phyloP scores from a whole-genome alignment of 2,329 filamentous ascomycete genomes.

The Bisporella sp. region DNA sequence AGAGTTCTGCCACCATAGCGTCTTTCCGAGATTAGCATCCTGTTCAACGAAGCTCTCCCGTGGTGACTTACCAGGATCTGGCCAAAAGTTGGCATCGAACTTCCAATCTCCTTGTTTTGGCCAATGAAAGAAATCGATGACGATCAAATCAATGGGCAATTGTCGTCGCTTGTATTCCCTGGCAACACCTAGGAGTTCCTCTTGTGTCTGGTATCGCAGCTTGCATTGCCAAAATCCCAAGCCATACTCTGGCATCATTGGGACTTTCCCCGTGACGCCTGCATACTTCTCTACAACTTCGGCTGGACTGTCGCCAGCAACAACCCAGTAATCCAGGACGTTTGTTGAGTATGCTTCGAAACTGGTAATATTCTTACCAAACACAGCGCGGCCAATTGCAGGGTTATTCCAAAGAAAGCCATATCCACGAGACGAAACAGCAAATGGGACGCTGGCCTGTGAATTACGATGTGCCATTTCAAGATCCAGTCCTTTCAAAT shows the following conservation, averaged over 20 bases:
- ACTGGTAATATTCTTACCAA: slow-evolving; percentile 53
- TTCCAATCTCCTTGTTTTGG: slow-evolving; percentile 59
- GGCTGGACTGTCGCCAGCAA: slow-evolving; percentile 47
- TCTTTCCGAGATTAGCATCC: slow-evolving; percentile 54
- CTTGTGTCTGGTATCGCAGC: slow-evolving; percentile 58
- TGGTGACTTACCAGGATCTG: slow-evolving; percentile 42
- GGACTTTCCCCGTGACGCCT: slow-evolving; percentile 48
- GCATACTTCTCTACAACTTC: slow-evolving; percentile 52
- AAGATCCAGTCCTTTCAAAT: slow-evolving; percentile 55
- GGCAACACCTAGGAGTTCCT: slow-evolving; percentile 53
- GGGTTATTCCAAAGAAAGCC: slow-evolving; percentile 64
- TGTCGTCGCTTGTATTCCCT: slow-evolving; percentile 48
- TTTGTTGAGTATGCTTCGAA: slow-evolving; percentile 55
- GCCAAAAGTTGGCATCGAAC: slow-evolving; percentile 58
- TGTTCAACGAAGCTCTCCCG: slow-evolving; percentile 42
- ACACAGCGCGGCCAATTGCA: slow-evolving; percentile 49
- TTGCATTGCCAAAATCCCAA: slow-evolving; percentile 66
- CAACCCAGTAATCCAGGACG: slow-evolving; percentile 57
- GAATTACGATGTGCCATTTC: slow-evolving; percentile 62
- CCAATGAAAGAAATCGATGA: slow-evolving; percentile 65
- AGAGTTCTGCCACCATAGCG: slow-evolving; percentile 53
- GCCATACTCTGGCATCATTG: slow-evolving; percentile 63
- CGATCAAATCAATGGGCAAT: slow-evolving; percentile 57
- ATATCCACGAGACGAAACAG: slow-evolving; percentile 52
- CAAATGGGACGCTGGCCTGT: slow-evolving; percentile 58